Base-by-base conservation (phyloP, 1,139 yeast species). In the Suhomyces chickasaworum region DNA sequence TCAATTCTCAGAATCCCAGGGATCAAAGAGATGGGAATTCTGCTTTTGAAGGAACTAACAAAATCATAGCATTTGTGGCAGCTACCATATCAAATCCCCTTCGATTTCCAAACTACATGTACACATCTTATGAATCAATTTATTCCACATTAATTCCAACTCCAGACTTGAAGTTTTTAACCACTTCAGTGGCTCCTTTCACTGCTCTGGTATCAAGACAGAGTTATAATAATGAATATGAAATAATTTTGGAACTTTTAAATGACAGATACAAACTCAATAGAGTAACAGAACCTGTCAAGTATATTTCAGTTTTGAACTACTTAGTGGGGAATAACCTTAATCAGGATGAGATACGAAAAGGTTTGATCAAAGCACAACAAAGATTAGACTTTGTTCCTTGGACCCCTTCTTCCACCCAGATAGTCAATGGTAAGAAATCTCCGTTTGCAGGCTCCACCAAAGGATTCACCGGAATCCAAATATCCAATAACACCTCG, bases 81-180 rank as follows among this genome's bases (percentile, higher is more conserved):
- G 84, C 96, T 0, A 84, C 93, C 0, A 72, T 89, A 3, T 89
- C 98, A 2, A 88, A 91, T 52, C 89, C 98, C 0, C 69, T 93
- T 34, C 73, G 99, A 53, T 93, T 89, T 63, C 99, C 99, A 2
- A 86, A 95, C 41, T 90, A 90, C 65, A 84, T 90, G 80, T 93
- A 88, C 73, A 87, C 87, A 57, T 90, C 96, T 15, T 71, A 87
- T 55, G 89, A 91, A 39, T 85, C 96, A 42, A 84, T 93, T 15
- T 68, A 90, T 48, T 85, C 97, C 1, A 82, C 95, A 0, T 68
- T 95, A 52, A 80, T 93, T 3, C 97, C 98, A 1, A 84, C 91
- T 0, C 96, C 98, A 1, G 89, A 89, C 44, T 74, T 91, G 54
- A 97, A 93, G 65, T 95, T 93, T 60, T 69, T 93, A 22, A 80